Evolutionary conservation across 495 filamentous ascomycete genomes (phyloP).

Genomic region (Aspergillus homomorphus): DNA sequence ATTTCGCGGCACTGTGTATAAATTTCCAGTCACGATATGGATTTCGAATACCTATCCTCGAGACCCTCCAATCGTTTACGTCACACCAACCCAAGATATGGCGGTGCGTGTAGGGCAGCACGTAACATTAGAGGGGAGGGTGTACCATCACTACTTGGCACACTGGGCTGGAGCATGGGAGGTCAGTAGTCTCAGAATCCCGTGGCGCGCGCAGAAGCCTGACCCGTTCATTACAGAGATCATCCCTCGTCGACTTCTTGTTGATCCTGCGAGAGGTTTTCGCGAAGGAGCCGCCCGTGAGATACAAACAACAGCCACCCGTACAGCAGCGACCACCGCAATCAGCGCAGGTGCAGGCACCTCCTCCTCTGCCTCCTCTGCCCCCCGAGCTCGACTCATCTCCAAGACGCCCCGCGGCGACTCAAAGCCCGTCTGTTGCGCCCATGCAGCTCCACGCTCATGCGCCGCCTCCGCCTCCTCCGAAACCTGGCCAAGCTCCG

Average conservation of each 20-base stretch:
- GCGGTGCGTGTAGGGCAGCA: slow-evolving; percentile 86
- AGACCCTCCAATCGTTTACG: slow-evolving; percentile 81
- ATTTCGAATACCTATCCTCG: slow-evolving; percentile 89
- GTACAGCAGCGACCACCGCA: slow-evolving; percentile 30
- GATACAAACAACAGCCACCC: slow-evolving; percentile 62
- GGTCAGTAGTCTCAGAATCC: slow-evolving; percentile 53
- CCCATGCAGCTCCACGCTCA: slow-evolving; percentile 12
- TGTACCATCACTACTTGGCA: slow-evolving; percentile 94
- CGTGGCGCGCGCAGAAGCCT: neutral
- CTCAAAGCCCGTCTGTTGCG: slow-evolving; percentile 1
- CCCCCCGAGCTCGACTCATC: slow-evolving; percentile 57
- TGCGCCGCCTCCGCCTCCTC: slow-evolving; percentile 40
- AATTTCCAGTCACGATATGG: slow-evolving; percentile 91
- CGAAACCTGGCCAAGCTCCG: slow-evolving; percentile 27
- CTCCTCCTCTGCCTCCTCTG: slow-evolving; percentile 66
- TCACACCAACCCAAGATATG: slow-evolving; percentile 87
- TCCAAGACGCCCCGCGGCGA: slow-evolving; percentile 7
- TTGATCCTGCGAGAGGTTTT: slow-evolving; percentile 84
- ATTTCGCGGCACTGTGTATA: slow-evolving; percentile 86
- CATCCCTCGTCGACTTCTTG: slow-evolving; percentile 74
- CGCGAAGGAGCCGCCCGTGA: slow-evolving; percentile 88
- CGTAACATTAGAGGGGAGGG: slow-evolving; percentile 87
- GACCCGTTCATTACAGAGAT: slow-evolving; percentile 56
- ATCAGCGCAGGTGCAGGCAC: slow-evolving; percentile 41
- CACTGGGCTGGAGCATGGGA: slow-evolving; percentile 88